Evolutionary conservation across 257 asterid genomes (phyloP).

Genomic region (Forsythia suspensa): DNA sequence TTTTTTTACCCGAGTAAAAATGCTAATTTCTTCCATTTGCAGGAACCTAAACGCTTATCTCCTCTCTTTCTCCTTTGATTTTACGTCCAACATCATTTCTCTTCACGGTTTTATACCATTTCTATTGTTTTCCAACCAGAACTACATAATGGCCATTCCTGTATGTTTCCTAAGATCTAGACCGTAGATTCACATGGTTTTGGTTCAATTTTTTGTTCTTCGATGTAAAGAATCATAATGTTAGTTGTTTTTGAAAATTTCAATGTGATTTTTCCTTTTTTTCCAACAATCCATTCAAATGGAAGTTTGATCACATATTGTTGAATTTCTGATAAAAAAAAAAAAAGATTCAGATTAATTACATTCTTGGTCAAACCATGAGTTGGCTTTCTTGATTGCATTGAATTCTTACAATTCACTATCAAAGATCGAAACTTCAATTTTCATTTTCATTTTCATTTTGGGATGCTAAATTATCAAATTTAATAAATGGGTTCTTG

Average conservation of each 20-base stretch:
- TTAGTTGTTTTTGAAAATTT: neutral
- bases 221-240: neutral
- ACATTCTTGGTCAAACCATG: conserved; percentile 21
- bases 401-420: conserved; percentile 15
- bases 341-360: conserved; percentile 20
- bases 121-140: no score
- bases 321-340: conserved; percentile 1
- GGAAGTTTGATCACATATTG: neutral
- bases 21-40: no score
- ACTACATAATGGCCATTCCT: no score
- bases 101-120: no score
- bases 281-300: neutral
- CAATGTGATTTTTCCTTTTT: neutral
- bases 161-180: no score
- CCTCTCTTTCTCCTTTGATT: no score
- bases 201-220: neutral
- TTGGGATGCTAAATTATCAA: conserved; percentile 14
- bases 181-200: no score
- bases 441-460: neutral
- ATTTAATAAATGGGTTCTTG: conserved; percentile 26
- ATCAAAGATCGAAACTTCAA: conserved; percentile 24
- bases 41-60: no score
- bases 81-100: no score
- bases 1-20: no score
- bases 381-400: conserved; percentile 41